Base-by-base conservation (phyloP, 1,284 basidiomycete species). In the Xerocomus amazonicus region DNA sequence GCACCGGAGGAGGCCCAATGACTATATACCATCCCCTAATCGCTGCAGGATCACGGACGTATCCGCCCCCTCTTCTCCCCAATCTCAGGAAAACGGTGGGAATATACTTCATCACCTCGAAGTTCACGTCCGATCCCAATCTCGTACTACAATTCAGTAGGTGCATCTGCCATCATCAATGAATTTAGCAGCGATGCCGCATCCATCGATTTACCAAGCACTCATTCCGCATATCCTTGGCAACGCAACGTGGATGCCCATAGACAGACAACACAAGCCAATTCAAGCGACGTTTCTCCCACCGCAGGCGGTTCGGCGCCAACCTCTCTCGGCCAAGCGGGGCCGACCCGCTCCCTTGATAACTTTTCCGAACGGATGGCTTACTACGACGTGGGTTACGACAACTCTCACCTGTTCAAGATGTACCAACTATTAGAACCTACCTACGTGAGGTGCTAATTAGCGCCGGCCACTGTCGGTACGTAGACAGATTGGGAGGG, bases 1-100 rank as follows among this genome's bases (percentile, higher is more conserved):
- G 37, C 65, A 69, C 34, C 60, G 65, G 1, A 63, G 63, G 40
- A 48, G 35, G 13, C 13, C 23, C 9, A 63, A 68, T n/a, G 54
- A 48, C 2, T 55, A 68, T 36, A 34, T 56, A 9, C 58, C 56
- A 5, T 43, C 42, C 9, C 35, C 32, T 7, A 13, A 9, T 7
- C 19, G 45, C n/a, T 3, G 14, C 32, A 29, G 35, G 9, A 6
- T 16, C 16, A 4, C n/a, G 29, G 4, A 3, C 12, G 12, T 26
- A 16, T 13, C 26, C 3, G 10, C 33, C 7, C 27, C 5, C 12
- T 17, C 16, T 16, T 23, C 19, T 23, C 19, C 19, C 19, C 4
- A 23, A 23, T 4, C 19, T 3, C 19, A 4, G 19, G 19, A 23
- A 23, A 23, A 4, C 19, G 19, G 19, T 23, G 19, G 19, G 19